A percentile compares a stretch with the other conserved stretches of the same genome.
Conservation (phyloP, 495 filamentous ascomycete species). For the Hypoxylon crocopeplum region DNA sequence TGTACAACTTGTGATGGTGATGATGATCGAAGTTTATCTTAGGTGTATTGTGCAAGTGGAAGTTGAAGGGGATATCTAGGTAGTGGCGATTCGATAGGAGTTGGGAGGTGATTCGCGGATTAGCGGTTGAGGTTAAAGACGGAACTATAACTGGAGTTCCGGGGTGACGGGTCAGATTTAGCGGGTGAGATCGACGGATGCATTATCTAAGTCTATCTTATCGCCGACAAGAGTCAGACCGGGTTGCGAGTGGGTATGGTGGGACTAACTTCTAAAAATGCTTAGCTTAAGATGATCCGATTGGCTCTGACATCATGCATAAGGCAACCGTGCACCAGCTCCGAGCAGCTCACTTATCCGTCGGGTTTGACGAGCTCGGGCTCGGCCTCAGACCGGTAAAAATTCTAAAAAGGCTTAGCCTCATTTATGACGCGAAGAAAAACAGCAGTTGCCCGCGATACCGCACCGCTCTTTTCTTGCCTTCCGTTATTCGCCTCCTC, state of each 20-base stretch:
- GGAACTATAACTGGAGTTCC: slow-evolving; percentile 10
- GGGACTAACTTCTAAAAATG: neutral
- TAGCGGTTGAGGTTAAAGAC: slow-evolving; percentile 12
- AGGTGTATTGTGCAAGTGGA: too few relatives aligned
- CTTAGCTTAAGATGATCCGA: slow-evolving; percentile 20
- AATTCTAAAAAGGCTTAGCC: slow-evolving; percentile 19
- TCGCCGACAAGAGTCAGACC: slow-evolving; percentile 28
- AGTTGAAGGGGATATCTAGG: too few relatives aligned
- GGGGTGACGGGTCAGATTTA: neutral
- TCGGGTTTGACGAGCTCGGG: slow-evolving; percentile 27
- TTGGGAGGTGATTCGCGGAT: neutral
- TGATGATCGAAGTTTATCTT: too few relatives aligned
- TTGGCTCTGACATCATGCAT: slow-evolving; percentile 39
- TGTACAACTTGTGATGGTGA: too few relatives aligned
- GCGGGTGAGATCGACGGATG: neutral
- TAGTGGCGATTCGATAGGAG: too few relatives aligned
- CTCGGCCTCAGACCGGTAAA: slow-evolving; percentile 25
- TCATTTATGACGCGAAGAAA: slow-evolving; percentile 35
- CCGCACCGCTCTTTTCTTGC: slow-evolving; percentile 5
- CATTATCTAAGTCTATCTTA: slow-evolving; percentile 35
- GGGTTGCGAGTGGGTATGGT: neutral
- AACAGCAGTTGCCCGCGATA: slow-evolving; percentile 7
- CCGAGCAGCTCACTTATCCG: slow-evolving; percentile 4
- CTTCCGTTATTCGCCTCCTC: slow-evolving; percentile 14
- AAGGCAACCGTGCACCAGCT: slow-evolving; percentile 1